Conservation (phyloP, 2,329 filamentous ascomycete genomes). For the Aspergillus latus region DNA sequence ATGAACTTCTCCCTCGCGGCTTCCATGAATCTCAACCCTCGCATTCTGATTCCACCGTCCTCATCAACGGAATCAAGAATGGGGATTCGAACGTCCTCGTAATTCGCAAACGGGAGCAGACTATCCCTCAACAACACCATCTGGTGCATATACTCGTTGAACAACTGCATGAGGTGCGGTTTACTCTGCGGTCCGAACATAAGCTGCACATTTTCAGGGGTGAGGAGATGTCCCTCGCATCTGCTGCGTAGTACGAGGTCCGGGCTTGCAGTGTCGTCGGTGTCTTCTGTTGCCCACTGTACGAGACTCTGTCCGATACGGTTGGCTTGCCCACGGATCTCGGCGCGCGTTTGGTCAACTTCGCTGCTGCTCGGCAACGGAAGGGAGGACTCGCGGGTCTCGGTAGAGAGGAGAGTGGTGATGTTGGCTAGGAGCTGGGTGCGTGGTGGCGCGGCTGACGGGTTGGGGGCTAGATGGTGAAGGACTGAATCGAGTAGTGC, state of each 20-base stretch:
- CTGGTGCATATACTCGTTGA: conserved; percentile 28
- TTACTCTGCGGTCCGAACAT: conserved; percentile 23
- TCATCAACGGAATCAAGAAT: not conserved
- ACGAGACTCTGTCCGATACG: conserved; percentile 20
- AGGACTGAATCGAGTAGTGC: conserved; percentile 23
- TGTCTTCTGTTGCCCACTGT: conserved; percentile 16
- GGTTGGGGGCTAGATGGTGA: conserved; percentile 15
- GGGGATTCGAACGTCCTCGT: conserved; percentile 22
- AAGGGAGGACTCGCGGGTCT: conserved; percentile 22
- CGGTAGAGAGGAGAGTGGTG: conserved; percentile 19
- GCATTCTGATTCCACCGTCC: conserved; percentile 16
- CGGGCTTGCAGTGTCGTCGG: not conserved
- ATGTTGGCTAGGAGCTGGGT: conserved; percentile 20
- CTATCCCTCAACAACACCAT: conserved; percentile 26
- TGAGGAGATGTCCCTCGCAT: conserved; percentile 25
- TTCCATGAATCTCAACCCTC: conserved; percentile 11
- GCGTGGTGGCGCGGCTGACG: conserved; percentile 10
- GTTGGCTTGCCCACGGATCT: conserved; percentile 20
- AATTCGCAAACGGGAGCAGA: conserved; percentile 24
- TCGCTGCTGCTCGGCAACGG: conserved; percentile 1
- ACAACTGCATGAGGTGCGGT: conserved; percentile 26
- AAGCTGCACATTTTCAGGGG: conserved; percentile 19
- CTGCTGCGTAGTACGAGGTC: conserved; percentile 21
- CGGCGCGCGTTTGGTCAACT: conserved; percentile 15
- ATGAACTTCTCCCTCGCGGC: conserved; percentile 16